Evolutionary conservation across 768 basidiomycete species (phyloP).

Genomic region (Lactifluus piperatus): DNA sequence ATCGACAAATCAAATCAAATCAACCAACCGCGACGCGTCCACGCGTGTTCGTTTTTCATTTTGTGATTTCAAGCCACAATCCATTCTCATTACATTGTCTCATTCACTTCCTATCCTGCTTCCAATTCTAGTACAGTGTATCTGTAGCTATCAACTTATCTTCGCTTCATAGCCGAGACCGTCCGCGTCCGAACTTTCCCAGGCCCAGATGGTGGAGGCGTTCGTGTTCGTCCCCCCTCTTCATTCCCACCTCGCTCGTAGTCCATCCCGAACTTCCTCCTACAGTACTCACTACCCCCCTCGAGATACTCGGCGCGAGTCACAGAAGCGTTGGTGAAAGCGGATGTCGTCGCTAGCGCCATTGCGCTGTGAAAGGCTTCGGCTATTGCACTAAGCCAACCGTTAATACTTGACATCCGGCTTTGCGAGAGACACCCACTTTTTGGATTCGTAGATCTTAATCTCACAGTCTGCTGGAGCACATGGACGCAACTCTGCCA

Average conservation of each 20-base stretch:
- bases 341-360: constrained; percentile 44
- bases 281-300: constrained; percentile 63
- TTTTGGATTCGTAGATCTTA: constrained; percentile 55
- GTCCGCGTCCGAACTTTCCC: constrained; percentile 12
- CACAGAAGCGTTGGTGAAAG: constrained; percentile 46
- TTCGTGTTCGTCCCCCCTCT: constrained; percentile 1
- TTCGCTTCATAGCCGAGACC: constrained; percentile 19
- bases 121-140: not conserved
- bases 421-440: constrained; percentile 43
- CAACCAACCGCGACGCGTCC: constrained; percentile 17
- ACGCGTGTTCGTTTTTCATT: constrained; percentile 2
- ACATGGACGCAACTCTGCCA: constrained; percentile 63
- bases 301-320: constrained; percentile 83
- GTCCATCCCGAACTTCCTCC: constrained; percentile 51
- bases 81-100: not conserved
- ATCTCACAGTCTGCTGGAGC: constrained; percentile 81
- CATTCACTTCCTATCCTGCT: not conserved
- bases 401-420: not conserved
- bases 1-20: constrained; percentile 7
- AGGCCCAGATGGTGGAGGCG: constrained; percentile 1
- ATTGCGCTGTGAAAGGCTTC: constrained; percentile 57
- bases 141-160: constrained; percentile 2
- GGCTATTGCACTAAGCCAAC: constrained; percentile 44
- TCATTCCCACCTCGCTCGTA: constrained; percentile 15
- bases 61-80: not conserved